These are phyloP conservation scores for Macaranga tanarius DNA, from an alignment of 441 rosid species.

Conservation along the genomic window DNA sequence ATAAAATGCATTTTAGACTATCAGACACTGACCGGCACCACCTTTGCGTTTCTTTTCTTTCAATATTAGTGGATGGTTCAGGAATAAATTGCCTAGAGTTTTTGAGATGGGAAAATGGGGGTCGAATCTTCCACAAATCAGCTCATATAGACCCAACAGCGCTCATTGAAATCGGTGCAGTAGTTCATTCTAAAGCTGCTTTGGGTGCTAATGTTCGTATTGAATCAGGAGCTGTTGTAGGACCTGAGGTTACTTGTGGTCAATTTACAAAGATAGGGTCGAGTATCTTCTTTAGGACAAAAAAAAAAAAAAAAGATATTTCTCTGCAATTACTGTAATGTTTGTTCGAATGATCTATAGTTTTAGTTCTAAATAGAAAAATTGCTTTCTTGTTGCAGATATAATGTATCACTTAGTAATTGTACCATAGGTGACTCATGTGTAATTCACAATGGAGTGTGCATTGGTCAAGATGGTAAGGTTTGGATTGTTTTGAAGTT, in stretches of 20 bases:
- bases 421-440: conserved; percentile 63
- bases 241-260: conserved; percentile 54
- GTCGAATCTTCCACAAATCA: conserved; percentile 54
- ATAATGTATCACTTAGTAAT: conserved; percentile 55
- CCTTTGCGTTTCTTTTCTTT: conserved; percentile 8
- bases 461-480: conserved; percentile 80
- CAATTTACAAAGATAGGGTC: conserved; percentile 58
- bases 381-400: conserved; percentile 33
- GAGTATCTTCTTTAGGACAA: background rate
- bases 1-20: conserved; percentile 14
- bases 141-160: conserved; percentile 51
- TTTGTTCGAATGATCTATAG: too few relatives aligned
- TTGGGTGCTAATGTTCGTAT: conserved; percentile 49
- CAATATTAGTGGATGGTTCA: conserved; percentile 29
- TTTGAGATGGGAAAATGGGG: conserved; percentile 52
- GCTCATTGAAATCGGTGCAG: conserved; percentile 52
- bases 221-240: conserved; percentile 64
- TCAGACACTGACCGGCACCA: background rate
- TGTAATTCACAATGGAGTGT: conserved; percentile 60
- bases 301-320: background rate
- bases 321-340: too few relatives aligned
- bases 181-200: conserved; percentile 46
- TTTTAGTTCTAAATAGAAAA: background rate
- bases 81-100: conserved; percentile 27
- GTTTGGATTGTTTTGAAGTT: conserved; percentile 1